These are phyloP conservation scores for Wickerhamiella lipophila DNA, from an alignment of 805 yeast species.

Conservation along the genomic window DNA sequence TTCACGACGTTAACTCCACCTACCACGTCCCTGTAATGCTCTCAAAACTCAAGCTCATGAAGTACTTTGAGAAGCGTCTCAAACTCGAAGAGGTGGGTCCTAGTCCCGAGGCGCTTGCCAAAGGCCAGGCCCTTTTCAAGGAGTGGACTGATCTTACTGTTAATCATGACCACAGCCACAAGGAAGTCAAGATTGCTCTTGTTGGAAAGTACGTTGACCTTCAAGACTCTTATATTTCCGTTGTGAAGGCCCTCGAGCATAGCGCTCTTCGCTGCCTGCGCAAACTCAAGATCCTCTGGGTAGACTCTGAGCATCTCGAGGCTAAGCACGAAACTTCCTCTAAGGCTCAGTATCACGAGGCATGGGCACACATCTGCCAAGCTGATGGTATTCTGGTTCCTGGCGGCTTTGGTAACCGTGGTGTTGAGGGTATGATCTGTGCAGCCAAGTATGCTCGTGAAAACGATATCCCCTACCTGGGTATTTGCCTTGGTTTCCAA, in stretches of 20 bases:
- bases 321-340: conserved; percentile 47
- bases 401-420: conserved; percentile 96
- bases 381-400: conserved; percentile 97
- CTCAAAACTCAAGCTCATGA: conserved; percentile 72
- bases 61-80: conserved; percentile 55
- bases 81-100: conserved; percentile 39
- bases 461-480: conserved; percentile 83
- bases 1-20: conserved; percentile 91
- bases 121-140: conserved; percentile 55
- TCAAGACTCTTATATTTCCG: conserved; percentile 90
- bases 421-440: conserved; percentile 94
- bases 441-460: conserved; percentile 99
- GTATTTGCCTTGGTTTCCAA: conserved; percentile 96
- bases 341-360: conserved; percentile 76
- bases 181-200: conserved; percentile 83
- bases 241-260: conserved; percentile 90
- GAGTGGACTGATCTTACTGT: conserved; percentile 75
- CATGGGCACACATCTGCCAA: conserved; percentile 85
- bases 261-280: conserved; percentile 81
- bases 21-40: conserved; percentile 92
- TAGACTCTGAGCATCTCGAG: conserved; percentile 86
- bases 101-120: conserved; percentile 38
- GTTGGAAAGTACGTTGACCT: conserved; percentile 96
- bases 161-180: conserved; percentile 69
- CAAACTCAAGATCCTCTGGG: conserved; percentile 84